These are phyloP conservation scores for Sungouiozyma intestinalis DNA, from an alignment of 805 yeast genomes.

Conservation along the genomic window DNA sequence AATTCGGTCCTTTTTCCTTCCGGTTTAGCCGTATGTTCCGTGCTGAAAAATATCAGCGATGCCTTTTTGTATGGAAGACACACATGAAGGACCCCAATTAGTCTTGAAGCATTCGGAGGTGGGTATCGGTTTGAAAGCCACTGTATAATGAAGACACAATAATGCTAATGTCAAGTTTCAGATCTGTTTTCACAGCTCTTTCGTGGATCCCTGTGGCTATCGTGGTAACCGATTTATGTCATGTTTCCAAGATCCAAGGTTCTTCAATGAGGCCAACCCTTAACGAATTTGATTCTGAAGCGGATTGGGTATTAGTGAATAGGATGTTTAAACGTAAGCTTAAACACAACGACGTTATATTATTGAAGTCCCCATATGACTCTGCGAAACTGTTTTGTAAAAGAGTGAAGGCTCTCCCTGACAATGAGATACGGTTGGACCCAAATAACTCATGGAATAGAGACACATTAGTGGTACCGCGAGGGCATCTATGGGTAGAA, in stretches of 20 bases:
- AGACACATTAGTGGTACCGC: constrained; percentile 50
- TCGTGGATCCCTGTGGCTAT: constrained; percentile 78
- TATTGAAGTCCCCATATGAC: constrained; percentile 71
- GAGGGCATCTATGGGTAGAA: constrained; percentile 87
- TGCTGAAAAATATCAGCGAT: too few relatives aligned
- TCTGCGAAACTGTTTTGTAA: constrained; percentile 71
- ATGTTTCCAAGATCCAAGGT: constrained; percentile 68
- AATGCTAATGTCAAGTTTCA: not conserved
- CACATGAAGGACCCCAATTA: not conserved
- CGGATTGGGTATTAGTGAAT: constrained; percentile 51
- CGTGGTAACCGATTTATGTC: constrained; percentile 57
- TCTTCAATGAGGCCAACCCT: constrained; percentile 82
- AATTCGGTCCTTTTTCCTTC: too few relatives aligned
- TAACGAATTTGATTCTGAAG: constrained; percentile 49
- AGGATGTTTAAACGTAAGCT: not conserved
- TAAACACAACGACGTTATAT: constrained; percentile 57
- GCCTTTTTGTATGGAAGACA: not conserved
- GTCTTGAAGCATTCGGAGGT: not conserved
- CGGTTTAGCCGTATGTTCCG: too few relatives aligned
- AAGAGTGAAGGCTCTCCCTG: constrained; percentile 65
- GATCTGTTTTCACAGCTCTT: constrained; percentile 29
- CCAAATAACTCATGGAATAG: constrained; percentile 17
- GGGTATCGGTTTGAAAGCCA: not conserved
- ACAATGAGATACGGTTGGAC: constrained; percentile 35
- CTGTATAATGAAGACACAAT: not conserved